phyloP scores from a whole-genome alignment of 441 rosid genomes.

The Theobroma grandiflorum region DNA sequence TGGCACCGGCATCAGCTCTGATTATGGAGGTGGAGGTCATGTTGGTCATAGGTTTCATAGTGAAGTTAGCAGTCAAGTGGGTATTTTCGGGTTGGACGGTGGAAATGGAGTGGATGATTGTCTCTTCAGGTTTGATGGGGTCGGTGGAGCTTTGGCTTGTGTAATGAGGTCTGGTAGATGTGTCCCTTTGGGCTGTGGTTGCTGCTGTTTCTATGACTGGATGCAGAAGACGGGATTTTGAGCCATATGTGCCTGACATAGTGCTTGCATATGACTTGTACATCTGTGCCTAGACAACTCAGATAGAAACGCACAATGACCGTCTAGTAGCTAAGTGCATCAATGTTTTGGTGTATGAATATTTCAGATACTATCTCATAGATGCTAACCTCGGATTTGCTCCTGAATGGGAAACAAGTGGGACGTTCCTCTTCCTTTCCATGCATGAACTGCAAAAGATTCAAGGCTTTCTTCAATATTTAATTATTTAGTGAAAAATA shows the following conservation, averaged over 20 bases:
- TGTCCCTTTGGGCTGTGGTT: slow-evolving; percentile 25
- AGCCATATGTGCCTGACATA: slow-evolving; percentile 31
- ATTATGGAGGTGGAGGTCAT: slow-evolving; percentile 24
- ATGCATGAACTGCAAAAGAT: slow-evolving; percentile 48
- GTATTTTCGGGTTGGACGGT: slow-evolving; percentile 6
- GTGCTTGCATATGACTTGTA: slow-evolving; percentile 32
- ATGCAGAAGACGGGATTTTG: slow-evolving; percentile 37
- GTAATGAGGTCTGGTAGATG: slow-evolving; percentile 17
- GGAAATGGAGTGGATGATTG: slow-evolving; percentile 26
- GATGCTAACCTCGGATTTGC: slow-evolving; percentile 45
- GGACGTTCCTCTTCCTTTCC: slow-evolving; percentile 52
- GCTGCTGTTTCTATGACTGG: slow-evolving; percentile 28
- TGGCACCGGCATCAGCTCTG: not conserved
- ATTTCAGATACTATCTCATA: not conserved
- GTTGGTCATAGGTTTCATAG: slow-evolving; percentile 28
- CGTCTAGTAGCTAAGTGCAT: not conserved
- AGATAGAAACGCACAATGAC: slow-evolving; percentile 22
- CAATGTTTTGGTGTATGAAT: slow-evolving; percentile 7
- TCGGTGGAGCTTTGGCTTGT: not conserved
- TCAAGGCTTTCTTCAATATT: slow-evolving; percentile 4
- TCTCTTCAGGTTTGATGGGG: slow-evolving; percentile 20
- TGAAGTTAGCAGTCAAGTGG: slow-evolving; percentile 12
- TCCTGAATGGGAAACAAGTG: slow-evolving; percentile 35
- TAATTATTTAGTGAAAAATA: slow-evolving; percentile 10
- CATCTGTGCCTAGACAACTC: slow-evolving; percentile 30